A percentile compares a stretch with the other conserved stretches of the same genome.
phyloP scores from a whole-genome alignment of 352 stramenopile species.

The Bremia lactucae region DNA sequence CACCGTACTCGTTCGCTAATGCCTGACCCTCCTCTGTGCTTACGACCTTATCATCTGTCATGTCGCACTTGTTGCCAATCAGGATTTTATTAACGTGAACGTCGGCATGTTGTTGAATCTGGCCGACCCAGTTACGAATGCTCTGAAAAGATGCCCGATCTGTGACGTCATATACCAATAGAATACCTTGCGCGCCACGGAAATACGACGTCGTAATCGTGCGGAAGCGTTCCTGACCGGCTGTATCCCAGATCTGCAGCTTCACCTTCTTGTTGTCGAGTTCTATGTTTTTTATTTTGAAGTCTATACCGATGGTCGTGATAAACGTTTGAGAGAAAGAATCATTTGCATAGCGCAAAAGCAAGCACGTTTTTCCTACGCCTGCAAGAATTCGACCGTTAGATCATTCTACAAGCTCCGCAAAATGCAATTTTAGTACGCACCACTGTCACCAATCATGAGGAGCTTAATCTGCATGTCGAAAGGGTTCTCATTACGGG shows the following conservation, averaged over 20 bases:
- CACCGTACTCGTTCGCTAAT: conserved; percentile 90
- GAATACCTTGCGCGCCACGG: conserved; percentile 96
- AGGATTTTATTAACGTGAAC: conserved; percentile 99
- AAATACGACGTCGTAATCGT: conserved; percentile 99
- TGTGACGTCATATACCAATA: conserved; percentile 98
- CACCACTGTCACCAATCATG: conserved; percentile 95
- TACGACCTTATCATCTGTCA: conserved; percentile 94
- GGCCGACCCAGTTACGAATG: conserved; percentile 96
- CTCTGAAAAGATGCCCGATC: conserved; percentile 95
- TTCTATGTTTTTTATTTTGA: conserved; percentile 90
- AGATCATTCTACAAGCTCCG: not conserved
- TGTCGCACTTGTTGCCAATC: conserved; percentile 99
- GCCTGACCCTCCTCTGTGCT: conserved; percentile 90
- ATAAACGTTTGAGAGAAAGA: conserved; percentile 88
- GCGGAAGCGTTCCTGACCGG: conserved; percentile 97
- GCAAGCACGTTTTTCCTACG: conserved; percentile 83
- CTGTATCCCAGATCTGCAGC: conserved; percentile 98
- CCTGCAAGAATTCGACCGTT: conserved; percentile 26
- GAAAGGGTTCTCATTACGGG: conserved; percentile 87
- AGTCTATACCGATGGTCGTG: conserved; percentile 85
- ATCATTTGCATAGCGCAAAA: conserved; percentile 85
- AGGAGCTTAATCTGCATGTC: conserved; percentile 98
- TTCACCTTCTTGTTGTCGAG: conserved; percentile 96
- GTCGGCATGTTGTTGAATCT: conserved; percentile 97
- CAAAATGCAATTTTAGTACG: conserved; percentile 11